phyloP scores from a whole-genome alignment of 2,329 filamentous ascomycete species.

The Clonostachys sp. region DNA sequence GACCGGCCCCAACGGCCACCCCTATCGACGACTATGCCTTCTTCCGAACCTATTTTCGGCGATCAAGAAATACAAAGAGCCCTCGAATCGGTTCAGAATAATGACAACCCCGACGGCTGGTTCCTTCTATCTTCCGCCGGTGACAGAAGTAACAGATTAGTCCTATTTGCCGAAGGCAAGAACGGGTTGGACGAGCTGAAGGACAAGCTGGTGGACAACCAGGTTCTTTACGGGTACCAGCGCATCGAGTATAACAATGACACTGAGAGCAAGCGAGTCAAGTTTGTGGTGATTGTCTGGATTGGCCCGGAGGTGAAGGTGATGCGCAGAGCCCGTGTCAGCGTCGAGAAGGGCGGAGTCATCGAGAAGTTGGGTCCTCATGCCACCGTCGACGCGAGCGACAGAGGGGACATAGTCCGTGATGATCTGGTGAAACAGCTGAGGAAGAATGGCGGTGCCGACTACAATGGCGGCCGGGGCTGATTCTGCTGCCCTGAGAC shows the following conservation, averaged over 20 bases:
- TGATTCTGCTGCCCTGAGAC: conserved; percentile 11
- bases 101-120: conserved; percentile 36
- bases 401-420: conserved; percentile 56
- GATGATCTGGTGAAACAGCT: conserved; percentile 55
- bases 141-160: conserved; percentile 50
- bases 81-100: conserved; percentile 14
- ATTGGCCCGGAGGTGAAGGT: conserved; percentile 61
- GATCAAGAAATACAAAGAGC: conserved; percentile 52
- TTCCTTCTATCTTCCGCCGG: conserved; percentile 59
- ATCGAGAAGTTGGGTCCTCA: conserved; percentile 61
- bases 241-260: conserved; percentile 69
- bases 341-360: conserved; percentile 62
- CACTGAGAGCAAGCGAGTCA: conserved; percentile 62
- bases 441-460: conserved; percentile 63
- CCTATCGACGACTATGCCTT: conserved; percentile 59
- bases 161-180: conserved; percentile 50
- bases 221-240: conserved; percentile 64
- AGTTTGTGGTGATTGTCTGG: conserved; percentile 66
- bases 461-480: conserved; percentile 64
- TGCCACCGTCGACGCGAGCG: conserved; percentile 58
- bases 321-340: conserved; percentile 67
- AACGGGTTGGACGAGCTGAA: conserved; percentile 58
- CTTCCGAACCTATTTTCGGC: conserved; percentile 41
- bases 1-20: conserved; percentile 55
- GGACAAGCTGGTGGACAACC: conserved; percentile 47